A percentile compares a stretch with the other conserved stretches of the same genome.
Evolutionary conservation across 192 early-diverging fungal genomes (phyloP).

Genomic region (Coemansia sp.): DNA sequence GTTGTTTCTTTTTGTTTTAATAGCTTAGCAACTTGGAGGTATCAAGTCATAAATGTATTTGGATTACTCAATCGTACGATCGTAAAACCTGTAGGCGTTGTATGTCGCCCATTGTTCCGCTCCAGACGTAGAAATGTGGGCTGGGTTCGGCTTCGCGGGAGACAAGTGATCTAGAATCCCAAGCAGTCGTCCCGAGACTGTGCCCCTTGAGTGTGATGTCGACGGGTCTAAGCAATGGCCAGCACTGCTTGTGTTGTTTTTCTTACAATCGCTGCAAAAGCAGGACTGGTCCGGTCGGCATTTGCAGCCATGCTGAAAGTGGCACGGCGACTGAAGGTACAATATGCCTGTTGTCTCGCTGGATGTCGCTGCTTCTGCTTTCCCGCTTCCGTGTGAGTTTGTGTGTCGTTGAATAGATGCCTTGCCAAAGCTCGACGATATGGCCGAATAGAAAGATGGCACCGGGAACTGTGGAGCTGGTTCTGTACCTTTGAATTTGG

Average conservation of each 20-base stretch:
- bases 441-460: background rate
- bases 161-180: background rate
- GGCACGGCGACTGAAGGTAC: constrained; percentile 5
- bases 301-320: background rate
- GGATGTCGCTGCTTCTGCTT: background rate
- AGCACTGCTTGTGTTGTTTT: background rate
- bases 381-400: background rate
- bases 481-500: background rate
- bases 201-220: too few relatives aligned
- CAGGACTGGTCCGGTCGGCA: background rate
- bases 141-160: background rate
- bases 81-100: background rate
- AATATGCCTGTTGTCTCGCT: constrained; percentile 4
- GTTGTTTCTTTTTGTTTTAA: too few relatives aligned
- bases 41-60: too few relatives aligned
- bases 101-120: background rate
- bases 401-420: background rate
- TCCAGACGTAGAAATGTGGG: background rate
- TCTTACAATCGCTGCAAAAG: background rate
- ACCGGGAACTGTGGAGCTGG: background rate
- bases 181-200: background rate
- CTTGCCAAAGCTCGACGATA: constrained; percentile 1
- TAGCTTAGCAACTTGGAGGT: too few relatives aligned
- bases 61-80: background rate
- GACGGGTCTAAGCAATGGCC: background rate